These are phyloP conservation scores for Komagataea norvegica DNA, from an alignment of 1,139 yeast species.

Conservation along the genomic window DNA sequence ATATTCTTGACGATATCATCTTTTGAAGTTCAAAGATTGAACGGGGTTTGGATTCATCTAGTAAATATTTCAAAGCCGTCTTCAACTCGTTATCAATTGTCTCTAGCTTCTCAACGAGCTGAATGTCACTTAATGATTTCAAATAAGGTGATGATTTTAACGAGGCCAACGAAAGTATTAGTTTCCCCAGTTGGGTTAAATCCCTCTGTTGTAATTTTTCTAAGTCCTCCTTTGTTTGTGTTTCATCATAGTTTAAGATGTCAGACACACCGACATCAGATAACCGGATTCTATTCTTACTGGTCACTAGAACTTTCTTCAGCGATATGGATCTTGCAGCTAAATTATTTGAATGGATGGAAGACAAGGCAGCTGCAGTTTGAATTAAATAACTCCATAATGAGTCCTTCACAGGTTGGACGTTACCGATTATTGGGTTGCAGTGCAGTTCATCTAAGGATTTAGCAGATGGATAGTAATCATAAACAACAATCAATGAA, in stretches of 20 bases:
- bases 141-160: constrained; percentile 35
- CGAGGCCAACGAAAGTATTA: constrained; percentile 53
- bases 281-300: constrained; percentile 61
- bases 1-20: constrained; percentile 36
- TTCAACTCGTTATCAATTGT: constrained; percentile 16
- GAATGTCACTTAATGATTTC: constrained; percentile 22
- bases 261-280: constrained; percentile 72
- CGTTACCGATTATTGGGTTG: constrained; percentile 28
- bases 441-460: constrained; percentile 57
- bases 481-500: constrained; percentile 60
- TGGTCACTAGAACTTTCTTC: constrained; percentile 67
- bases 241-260: constrained; percentile 43
- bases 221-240: constrained; percentile 22
- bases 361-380: constrained; percentile 58
- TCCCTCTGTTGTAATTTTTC: constrained; percentile 47
- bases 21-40: constrained; percentile 28
- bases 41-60: constrained; percentile 24
- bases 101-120: constrained; percentile 20
- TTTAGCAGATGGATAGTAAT: constrained; percentile 60
- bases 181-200: constrained; percentile 48
- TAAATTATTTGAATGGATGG: constrained; percentile 58
- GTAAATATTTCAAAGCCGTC: constrained; percentile 30
- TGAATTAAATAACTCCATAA: constrained; percentile 79
- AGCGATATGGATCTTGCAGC: constrained; percentile 62
- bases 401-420: constrained; percentile 50